Evolutionary conservation across 306 rosid species (phyloP).

Genomic region (Astragalus glycyphyllos): DNA sequence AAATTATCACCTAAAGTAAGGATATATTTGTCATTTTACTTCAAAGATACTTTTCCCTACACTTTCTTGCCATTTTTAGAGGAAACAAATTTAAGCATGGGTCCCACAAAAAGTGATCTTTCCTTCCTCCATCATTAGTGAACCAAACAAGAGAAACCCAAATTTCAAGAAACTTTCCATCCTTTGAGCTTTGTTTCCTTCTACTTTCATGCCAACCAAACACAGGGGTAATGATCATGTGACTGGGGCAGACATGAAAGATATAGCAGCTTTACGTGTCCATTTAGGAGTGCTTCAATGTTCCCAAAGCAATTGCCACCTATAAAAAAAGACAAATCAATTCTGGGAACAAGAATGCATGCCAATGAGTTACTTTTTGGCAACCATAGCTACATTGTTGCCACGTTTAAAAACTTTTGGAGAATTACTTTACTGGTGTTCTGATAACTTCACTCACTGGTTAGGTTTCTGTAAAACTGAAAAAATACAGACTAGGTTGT

Average conservation of each 20-base stretch:
- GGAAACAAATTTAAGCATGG: too few relatives aligned
- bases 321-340: constrained; percentile 5
- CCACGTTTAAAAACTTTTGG: constrained; percentile 12
- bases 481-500: neutral
- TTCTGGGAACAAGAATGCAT: neutral
- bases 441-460: constrained; percentile 14
- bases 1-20: too few relatives aligned
- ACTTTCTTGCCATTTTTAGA: too few relatives aligned
- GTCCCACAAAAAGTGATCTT: too few relatives aligned
- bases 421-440: neutral
- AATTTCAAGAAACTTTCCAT: too few relatives aligned
- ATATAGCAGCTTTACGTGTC: constrained; percentile 2
- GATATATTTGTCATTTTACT: too few relatives aligned
- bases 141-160: too few relatives aligned
- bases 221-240: neutral
- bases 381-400: neutral
- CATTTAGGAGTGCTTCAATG: neutral
- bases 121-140: too few relatives aligned
- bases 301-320: neutral
- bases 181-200: too few relatives aligned
- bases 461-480: neutral
- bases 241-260: neutral
- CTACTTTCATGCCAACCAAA: too few relatives aligned
- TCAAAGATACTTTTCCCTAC: too few relatives aligned
- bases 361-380: neutral